phyloP scores from a whole-genome alignment of 2,329 filamentous ascomycete species.

The Curvularia sp. region DNA sequence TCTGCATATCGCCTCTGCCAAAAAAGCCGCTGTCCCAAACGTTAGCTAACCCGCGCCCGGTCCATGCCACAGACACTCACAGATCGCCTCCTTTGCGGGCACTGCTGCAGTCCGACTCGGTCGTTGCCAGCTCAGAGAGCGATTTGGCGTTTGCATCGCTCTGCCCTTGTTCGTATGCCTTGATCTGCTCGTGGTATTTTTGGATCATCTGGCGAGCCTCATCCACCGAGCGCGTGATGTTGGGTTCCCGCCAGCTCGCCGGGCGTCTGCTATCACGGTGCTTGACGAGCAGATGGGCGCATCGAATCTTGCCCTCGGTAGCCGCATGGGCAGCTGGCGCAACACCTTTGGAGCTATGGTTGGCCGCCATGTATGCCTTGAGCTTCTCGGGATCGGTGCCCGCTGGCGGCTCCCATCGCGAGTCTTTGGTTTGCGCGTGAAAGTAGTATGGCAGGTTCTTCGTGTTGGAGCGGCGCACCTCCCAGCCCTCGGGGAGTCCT shows the following conservation, averaged over 20 bases:
- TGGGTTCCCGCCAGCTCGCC: slow-evolving; percentile 88
- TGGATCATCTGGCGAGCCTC: slow-evolving; percentile 82
- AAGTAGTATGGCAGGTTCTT: slow-evolving; percentile 99
- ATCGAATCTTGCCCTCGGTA: slow-evolving; percentile 81
- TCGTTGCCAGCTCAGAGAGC: slow-evolving; percentile 83
- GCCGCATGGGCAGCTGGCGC: slow-evolving; percentile 47
- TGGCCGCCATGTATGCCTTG: slow-evolving; percentile 89
- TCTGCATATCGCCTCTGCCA: slow-evolving; percentile 94
- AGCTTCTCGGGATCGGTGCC: slow-evolving; percentile 91
- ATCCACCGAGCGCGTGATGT: slow-evolving; percentile 87
- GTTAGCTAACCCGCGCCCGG: slow-evolving; percentile 3
- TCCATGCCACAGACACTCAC: slow-evolving; percentile 55
- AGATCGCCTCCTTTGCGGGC: slow-evolving; percentile 92
- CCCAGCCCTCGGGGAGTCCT: slow-evolving; percentile 86
- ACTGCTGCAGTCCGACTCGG: slow-evolving; percentile 94
- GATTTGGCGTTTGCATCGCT: slow-evolving; percentile 30
- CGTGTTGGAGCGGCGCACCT: slow-evolving; percentile 96
- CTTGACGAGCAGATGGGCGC: slow-evolving; percentile 92
- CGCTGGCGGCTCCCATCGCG: slow-evolving; percentile 90
- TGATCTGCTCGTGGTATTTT: slow-evolving; percentile 77
- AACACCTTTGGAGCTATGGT: slow-evolving; percentile 71
- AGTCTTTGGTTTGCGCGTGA: slow-evolving; percentile 84
- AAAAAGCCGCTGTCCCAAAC: slow-evolving; percentile 75
- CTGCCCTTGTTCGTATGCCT: slow-evolving; percentile 64
- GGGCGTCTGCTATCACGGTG: slow-evolving; percentile 87